Evolutionary conservation across 345 rosid species (phyloP).

Genomic region (Melaleuca quinquenervia): DNA sequence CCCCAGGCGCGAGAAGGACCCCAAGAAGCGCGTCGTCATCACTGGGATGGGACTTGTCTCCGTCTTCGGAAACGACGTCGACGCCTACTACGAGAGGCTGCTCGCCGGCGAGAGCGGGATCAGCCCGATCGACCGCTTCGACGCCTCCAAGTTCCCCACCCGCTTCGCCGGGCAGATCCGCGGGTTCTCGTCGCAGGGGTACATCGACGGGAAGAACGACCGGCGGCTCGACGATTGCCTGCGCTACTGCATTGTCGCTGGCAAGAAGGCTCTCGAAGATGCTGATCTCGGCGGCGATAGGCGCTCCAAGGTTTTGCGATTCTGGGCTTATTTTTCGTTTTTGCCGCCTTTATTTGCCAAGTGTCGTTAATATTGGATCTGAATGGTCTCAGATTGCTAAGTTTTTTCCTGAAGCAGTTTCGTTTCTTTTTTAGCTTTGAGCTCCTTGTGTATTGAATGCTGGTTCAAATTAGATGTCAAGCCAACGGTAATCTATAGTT

Average conservation of each 20-base stretch:
- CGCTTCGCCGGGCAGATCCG: constrained; percentile 98
- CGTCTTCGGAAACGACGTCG: constrained; percentile 88
- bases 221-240: constrained; percentile 91
- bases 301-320: constrained; percentile 38
- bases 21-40: constrained; percentile 87
- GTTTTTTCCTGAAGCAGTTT: background rate
- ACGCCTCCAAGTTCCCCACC: constrained; percentile 92
- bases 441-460: background rate
- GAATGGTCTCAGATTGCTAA: background rate
- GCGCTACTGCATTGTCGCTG: constrained; percentile 98
- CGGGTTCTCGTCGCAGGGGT: constrained; percentile 70
- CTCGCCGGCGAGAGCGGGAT: constrained; percentile 91
- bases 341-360: background rate
- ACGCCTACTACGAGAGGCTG: constrained; percentile 70
- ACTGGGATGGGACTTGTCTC: constrained; percentile 98
- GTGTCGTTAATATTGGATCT: background rate
- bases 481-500: background rate
- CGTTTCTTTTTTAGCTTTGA: background rate
- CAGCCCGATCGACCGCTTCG: constrained; percentile 80
- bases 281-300: constrained; percentile 83
- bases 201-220: constrained; percentile 93
- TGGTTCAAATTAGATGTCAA: background rate
- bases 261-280: constrained; percentile 83
- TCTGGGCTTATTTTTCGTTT: background rate
- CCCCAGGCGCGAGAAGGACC: constrained; percentile 91